Conservation (phyloP, 2,329 filamentous ascomycete species). For the Ophiostoma populinum region DNA sequence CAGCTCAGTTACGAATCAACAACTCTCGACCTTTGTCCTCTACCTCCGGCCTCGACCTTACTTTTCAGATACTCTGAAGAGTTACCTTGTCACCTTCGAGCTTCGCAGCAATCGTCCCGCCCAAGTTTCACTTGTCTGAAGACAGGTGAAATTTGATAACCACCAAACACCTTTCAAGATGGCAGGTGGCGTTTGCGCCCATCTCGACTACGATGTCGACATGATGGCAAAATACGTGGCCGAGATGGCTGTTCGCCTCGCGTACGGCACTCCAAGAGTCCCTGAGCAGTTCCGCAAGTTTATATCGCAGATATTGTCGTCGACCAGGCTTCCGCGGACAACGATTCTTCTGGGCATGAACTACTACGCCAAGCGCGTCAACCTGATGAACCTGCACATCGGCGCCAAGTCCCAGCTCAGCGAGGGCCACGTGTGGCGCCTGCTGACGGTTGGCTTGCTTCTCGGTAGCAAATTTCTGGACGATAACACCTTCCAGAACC, state of each 20-base stretch:
- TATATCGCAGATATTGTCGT: conserved; percentile 76
- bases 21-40: no score
- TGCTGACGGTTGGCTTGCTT: conserved; percentile 70
- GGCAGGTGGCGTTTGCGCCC: conserved; percentile 75
- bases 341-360: conserved; percentile 84
- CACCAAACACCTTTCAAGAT: conserved; percentile 26
- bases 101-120: not conserved
- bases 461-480: conserved; percentile 91
- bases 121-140: conserved; percentile 3
- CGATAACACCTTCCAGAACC: conserved; percentile 95
- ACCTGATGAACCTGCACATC: conserved; percentile 43
- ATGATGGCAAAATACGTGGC: conserved; percentile 90
- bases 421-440: conserved; percentile 65
- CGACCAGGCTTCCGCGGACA: conserved; percentile 75
- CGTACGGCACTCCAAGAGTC: conserved; percentile 35
- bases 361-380: conserved; percentile 72
- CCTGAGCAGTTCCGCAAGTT: conserved; percentile 67
- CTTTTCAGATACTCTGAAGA: no score
- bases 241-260: conserved; percentile 56
- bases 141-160: conserved; percentile 13
- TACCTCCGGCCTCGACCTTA: no score
- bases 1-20: no score
- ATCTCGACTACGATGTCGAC: conserved; percentile 94
- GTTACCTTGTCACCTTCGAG: not conserved
- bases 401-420: conserved; percentile 32